A percentile compares a stretch with the other conserved stretches of the same genome.
These are phyloP conservation scores for Symbiodinium pilosum DNA, from an alignment of 73 alveolate genomes.

Conservation along the genomic window DNA sequence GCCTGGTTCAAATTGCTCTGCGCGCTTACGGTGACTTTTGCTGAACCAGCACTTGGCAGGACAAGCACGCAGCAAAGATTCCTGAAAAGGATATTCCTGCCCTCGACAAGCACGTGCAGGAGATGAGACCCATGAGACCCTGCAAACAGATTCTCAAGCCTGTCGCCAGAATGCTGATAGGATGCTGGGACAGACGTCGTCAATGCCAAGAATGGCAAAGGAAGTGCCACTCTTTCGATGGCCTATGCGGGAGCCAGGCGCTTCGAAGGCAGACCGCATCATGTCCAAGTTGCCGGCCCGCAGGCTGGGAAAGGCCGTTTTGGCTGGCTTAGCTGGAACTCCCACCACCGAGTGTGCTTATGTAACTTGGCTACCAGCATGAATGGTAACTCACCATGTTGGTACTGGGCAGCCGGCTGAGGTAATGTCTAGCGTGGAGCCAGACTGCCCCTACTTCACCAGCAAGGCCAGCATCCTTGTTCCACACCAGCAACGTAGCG, in stretches of 20 bases:
- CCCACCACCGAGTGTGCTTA: slow-evolving; percentile 15
- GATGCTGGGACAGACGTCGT: slow-evolving; percentile 34
- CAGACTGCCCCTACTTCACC: not conserved
- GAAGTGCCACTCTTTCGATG: slow-evolving; percentile 31
- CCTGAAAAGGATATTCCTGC: not conserved
- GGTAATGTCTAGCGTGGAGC: not conserved
- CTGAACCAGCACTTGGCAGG: not conserved
- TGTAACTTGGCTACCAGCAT: not conserved
- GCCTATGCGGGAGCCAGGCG: slow-evolving; percentile 50
- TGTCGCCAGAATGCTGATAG: not conserved
- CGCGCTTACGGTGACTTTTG: too few relatives aligned
- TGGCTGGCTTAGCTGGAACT: slow-evolving; percentile 15
- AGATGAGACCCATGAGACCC: not conserved
- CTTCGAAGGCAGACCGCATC: too few relatives aligned
- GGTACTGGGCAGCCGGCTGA: not conserved
- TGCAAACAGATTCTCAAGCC: too few relatives aligned
- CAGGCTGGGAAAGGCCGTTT: not conserved
- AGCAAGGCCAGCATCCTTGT: not conserved
- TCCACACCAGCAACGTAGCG: not conserved
- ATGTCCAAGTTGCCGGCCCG: not conserved
- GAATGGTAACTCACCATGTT: too few relatives aligned
- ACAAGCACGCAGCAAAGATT: not conserved
- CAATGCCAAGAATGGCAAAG: slow-evolving; percentile 33
- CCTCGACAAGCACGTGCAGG: slow-evolving; percentile 27
- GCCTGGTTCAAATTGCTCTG: not conserved